These are phyloP conservation scores for Phenoliferia sp. DNA, from an alignment of 1,284 basidiomycete species.

Conservation along the genomic window DNA sequence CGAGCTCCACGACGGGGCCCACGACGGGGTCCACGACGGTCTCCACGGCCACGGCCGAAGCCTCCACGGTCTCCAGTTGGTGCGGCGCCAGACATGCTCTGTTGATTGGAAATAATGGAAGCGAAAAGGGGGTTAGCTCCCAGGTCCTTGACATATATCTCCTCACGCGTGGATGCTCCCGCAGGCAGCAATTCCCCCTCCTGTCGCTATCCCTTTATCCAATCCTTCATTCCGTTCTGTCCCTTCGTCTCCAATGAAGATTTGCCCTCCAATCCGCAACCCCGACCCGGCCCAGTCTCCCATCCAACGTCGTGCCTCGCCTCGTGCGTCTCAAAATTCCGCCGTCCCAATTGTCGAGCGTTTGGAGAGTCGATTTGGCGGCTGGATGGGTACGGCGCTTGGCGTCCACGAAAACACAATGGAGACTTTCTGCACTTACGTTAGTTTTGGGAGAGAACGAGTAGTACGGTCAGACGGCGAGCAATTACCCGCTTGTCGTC, in stretches of 20 bases:
- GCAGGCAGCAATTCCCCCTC: no score
- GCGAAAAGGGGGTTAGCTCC: not conserved
- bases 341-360: no score
- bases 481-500: no score
- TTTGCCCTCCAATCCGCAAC: not conserved
- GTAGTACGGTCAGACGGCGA: slow-evolving; percentile 1
- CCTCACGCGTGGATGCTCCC: no score
- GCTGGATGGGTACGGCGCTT: not conserved
- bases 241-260: not conserved
- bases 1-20: slow-evolving; percentile 91
- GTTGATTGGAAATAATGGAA: not conserved
- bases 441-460: not conserved
- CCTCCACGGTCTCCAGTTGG: slow-evolving; percentile 46
- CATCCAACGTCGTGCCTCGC: no score
- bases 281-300: not conserved
- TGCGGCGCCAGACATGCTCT: slow-evolving; percentile 11
- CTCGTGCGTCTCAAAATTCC: no score
- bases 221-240: not conserved
- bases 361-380: not conserved
- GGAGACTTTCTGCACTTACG: not conserved
- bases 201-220: not conserved
- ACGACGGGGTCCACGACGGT: slow-evolving; percentile 71
- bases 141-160: no score
- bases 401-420: not conserved
- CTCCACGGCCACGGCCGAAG: slow-evolving; percentile 68